These are phyloP conservation scores for Candida freyschussii DNA, from an alignment of 1,139 yeast genomes.

Conservation along the genomic window DNA sequence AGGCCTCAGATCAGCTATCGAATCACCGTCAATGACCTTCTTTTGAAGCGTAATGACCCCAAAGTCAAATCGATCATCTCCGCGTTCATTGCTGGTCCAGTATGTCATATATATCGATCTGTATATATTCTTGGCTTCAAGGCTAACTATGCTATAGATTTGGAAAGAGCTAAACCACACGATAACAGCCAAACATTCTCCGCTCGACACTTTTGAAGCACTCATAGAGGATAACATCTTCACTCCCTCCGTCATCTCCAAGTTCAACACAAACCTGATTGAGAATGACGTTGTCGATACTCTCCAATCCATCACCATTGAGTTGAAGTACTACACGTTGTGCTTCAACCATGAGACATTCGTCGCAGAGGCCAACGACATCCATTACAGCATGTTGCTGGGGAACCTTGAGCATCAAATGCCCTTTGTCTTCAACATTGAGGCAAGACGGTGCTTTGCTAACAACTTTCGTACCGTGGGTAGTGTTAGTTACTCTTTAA, in stretches of 20 bases:
- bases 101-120: too few relatives aligned
- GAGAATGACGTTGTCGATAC: constrained; percentile 5
- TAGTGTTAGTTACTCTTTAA: constrained; percentile 9
- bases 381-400: constrained; percentile 9
- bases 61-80: too few relatives aligned
- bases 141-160: too few relatives aligned
- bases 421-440: constrained; percentile 12
- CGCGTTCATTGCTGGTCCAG: too few relatives aligned
- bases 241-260: constrained; percentile 7
- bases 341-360: not conserved
- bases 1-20: too few relatives aligned
- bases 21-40: too few relatives aligned
- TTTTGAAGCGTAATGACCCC: too few relatives aligned
- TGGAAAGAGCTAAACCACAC: constrained; percentile 8
- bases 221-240: constrained; percentile 6
- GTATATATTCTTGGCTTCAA: too few relatives aligned
- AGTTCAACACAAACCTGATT: constrained; percentile 7
- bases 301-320: constrained; percentile 6
- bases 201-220: constrained; percentile 11
- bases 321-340: constrained; percentile 8
- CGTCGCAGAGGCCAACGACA: constrained; percentile 7
- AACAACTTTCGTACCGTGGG: constrained; percentile 6
- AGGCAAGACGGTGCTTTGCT: constrained; percentile 2
- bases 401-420: constrained; percentile 15
- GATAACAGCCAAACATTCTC: constrained; percentile 7